Conservation (phyloP, 1,139 yeast genomes). For the Meyerozyma smithsonii region DNA sequence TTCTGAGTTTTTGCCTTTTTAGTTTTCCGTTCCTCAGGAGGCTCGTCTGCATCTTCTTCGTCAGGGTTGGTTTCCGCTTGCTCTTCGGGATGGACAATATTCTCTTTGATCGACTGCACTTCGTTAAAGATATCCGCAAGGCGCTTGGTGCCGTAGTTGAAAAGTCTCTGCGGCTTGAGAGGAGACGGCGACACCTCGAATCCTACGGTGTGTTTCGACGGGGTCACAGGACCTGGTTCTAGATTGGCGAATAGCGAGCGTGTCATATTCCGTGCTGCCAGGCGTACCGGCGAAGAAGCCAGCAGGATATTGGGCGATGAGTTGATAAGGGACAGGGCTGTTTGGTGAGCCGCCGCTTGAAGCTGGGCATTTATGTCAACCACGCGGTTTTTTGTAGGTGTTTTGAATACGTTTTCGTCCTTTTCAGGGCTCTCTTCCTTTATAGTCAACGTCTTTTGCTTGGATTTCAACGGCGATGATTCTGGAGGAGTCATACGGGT, state of each 20-base stretch:
- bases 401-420: constrained; percentile 20
- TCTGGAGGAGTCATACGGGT: constrained; percentile 43
- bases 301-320: constrained; percentile 6
- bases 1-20: constrained; percentile 46
- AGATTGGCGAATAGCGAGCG: constrained; percentile 9
- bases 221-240: constrained; percentile 5
- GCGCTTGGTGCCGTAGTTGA: constrained; percentile 24
- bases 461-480: constrained; percentile 33
- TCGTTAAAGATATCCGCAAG: constrained; percentile 30
- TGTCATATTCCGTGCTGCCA: constrained; percentile 34
- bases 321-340: constrained; percentile 7
- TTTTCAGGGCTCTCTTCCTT: neutral
- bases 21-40: constrained; percentile 19
- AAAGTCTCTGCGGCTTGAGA: constrained; percentile 32
- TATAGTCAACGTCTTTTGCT: neutral
- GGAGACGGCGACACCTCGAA: constrained; percentile 47
- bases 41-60: constrained; percentile 12
- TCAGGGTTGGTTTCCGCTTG: constrained; percentile 7
- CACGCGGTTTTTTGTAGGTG: constrained; percentile 27
- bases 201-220: constrained; percentile 8
- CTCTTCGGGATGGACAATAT: constrained; percentile 5
- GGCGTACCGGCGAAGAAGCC: constrained; percentile 7
- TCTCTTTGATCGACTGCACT: constrained; percentile 18
- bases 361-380: constrained; percentile 10
- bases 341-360: constrained; percentile 9